These are phyloP conservation scores for Leccinum subtestaceum DNA, from an alignment of 768 basidiomycete genomes.

Conservation along the genomic window DNA sequence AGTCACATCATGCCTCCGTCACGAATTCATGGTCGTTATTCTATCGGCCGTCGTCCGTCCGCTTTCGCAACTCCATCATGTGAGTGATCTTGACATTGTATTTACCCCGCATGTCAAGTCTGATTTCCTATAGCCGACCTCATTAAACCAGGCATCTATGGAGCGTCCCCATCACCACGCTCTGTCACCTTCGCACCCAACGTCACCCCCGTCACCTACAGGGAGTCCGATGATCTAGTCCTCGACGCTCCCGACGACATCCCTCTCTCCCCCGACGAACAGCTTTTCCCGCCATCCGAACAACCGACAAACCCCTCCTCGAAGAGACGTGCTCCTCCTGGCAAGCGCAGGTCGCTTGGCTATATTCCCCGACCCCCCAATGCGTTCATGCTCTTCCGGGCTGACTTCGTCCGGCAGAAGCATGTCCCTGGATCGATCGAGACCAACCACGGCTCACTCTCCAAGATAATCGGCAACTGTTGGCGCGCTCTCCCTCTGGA, in stretches of 20 bases:
- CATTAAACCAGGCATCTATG: constrained; percentile 55
- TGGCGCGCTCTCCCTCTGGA: constrained; percentile 71
- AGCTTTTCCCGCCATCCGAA: constrained; percentile 56
- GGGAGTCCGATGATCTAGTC: constrained; percentile 32
- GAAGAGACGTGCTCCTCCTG: constrained; percentile 52
- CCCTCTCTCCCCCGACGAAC: constrained; percentile 31
- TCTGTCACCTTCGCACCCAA: constrained; percentile 64
- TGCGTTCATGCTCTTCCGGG: constrained; percentile 38
- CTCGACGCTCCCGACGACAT: constrained; percentile 28
- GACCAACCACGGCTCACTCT: constrained; percentile 47
- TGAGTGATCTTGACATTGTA: not conserved
- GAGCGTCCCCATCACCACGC: constrained; percentile 41
- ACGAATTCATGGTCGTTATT: constrained; percentile 24
- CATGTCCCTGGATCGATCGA: constrained; percentile 52
- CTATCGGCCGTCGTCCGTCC: constrained; percentile 41
- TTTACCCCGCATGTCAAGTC: not conserved
- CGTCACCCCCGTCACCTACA: constrained; percentile 53
- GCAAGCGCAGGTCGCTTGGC: constrained; percentile 60
- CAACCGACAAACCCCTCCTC: constrained; percentile 37
- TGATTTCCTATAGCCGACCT: constrained; percentile 28
- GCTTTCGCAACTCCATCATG: constrained; percentile 31
- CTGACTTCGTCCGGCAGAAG: constrained; percentile 40
- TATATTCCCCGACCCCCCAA: constrained; percentile 30
- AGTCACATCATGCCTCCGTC: constrained; percentile 15
- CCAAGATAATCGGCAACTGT: constrained; percentile 50